Conservation (phyloP, 768 basidiomycete species). For the Pleurotus salmoneostramineus region DNA sequence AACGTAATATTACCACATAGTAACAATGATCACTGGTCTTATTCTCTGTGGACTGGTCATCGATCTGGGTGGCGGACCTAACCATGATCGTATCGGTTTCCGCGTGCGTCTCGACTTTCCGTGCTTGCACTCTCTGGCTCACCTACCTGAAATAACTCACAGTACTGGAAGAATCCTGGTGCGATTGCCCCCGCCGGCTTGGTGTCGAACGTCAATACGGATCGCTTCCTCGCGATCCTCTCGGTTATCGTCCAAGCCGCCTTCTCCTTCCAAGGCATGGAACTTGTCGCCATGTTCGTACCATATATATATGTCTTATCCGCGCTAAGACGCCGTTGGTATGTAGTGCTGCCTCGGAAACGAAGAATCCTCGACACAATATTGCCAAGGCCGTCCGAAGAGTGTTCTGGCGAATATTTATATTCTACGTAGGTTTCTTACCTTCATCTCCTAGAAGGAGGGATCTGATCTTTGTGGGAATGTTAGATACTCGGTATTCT, state of each 20-base stretch:
- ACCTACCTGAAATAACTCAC: too few relatives aligned
- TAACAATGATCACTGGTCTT: conserved; percentile 52
- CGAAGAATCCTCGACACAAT: conserved; percentile 71
- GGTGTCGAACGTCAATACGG: conserved; percentile 35
- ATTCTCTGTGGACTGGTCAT: conserved; percentile 62
- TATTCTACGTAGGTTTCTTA: conserved; percentile 58
- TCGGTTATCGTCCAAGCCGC: conserved; percentile 47
- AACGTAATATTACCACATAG: conserved; percentile 26
- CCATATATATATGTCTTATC: too few relatives aligned
- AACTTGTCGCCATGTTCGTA: conserved; percentile 71
- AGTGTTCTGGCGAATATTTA: conserved; percentile 74
- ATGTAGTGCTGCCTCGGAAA: conserved; percentile 69
- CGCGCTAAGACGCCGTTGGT: too few relatives aligned
- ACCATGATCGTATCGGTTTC: conserved; percentile 63
- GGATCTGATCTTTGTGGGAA: not conserved
- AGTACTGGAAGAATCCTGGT: conserved; percentile 76
- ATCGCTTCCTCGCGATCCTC: conserved; percentile 41
- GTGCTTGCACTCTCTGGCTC: conserved; percentile 11
- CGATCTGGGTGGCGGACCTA: conserved; percentile 75
- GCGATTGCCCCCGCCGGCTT: conserved; percentile 38
- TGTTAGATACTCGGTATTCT: conserved; percentile 60
- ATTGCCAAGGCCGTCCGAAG: conserved; percentile 70
- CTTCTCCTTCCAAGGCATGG: conserved; percentile 77
- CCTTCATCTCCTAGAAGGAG: not conserved
- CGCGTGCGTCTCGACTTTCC: too few relatives aligned